Evolutionary conservation across 2,329 filamentous ascomycete species (phyloP).

Genomic region (Colletotrichum camelliae): DNA sequence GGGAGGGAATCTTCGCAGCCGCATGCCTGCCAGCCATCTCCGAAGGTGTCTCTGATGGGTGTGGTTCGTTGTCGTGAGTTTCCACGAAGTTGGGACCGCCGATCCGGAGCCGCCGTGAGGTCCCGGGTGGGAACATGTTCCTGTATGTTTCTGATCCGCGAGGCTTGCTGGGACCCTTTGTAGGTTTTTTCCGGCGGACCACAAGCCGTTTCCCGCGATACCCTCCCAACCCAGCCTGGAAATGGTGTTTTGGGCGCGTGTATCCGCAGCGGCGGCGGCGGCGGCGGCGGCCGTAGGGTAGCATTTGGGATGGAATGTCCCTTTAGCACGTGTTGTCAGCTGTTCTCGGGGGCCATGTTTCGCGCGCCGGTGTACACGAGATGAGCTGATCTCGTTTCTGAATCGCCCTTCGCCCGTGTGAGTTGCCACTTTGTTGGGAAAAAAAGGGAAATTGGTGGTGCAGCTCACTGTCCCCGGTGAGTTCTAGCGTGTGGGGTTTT

Average conservation of each 20-base stretch:
- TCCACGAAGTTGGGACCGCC: slow-evolving; percentile 15
- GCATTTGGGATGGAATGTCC: neutral
- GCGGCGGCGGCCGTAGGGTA: neutral
- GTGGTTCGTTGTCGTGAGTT: neutral
- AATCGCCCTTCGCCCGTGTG: neutral
- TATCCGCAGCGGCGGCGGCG: neutral
- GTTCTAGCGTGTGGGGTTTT: slow-evolving; percentile 4
- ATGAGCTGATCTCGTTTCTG: neutral
- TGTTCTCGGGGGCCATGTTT: neutral
- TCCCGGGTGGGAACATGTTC: neutral
- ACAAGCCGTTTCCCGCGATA: neutral
- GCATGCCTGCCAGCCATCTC: neutral
- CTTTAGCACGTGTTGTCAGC: neutral
- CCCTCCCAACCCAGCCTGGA: neutral
- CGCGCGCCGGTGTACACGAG: neutral
- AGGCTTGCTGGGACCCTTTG: neutral
- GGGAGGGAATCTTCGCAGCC: neutral
- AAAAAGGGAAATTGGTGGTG: neutral
- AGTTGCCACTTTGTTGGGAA: neutral
- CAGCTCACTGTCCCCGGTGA: neutral
- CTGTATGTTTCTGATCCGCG: neutral
- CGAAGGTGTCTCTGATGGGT: neutral
- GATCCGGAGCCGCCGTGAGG: slow-evolving; percentile 17
- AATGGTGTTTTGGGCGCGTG: neutral
- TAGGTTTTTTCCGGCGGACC: neutral